Evolutionary conservation across 2,329 filamentous ascomycete species (phyloP).

Genomic region (Monosporascus sp.): DNA sequence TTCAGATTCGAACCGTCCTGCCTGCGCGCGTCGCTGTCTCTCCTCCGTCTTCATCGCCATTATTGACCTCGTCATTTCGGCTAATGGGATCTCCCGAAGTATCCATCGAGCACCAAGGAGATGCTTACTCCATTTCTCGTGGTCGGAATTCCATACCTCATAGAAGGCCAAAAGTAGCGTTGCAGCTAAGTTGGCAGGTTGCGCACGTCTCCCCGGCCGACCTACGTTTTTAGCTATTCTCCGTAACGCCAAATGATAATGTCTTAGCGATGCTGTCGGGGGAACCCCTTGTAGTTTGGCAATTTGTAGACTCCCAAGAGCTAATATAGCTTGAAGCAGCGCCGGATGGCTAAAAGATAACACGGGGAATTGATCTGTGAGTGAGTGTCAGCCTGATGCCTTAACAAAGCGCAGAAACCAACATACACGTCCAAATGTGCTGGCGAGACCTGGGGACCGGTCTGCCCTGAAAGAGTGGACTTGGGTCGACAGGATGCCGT

Average conservation of each 20-base stretch:
- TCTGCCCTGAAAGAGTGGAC: constrained; percentile 57
- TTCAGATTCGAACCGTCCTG: neutral
- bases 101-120: constrained; percentile 78
- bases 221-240: constrained; percentile 72
- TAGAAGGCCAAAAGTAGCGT: constrained; percentile 85
- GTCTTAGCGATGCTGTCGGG: constrained; percentile 76
- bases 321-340: constrained; percentile 84
- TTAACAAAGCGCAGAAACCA: neutral
- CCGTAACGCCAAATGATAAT: constrained; percentile 83
- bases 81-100: constrained; percentile 75
- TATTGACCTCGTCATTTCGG: constrained; percentile 65
- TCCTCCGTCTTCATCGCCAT: constrained; percentile 52
- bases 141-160: constrained; percentile 90
- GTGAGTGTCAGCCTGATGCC: constrained; percentile 16
- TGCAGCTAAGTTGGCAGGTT: constrained; percentile 80
- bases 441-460: constrained; percentile 59
- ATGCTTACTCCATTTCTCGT: constrained; percentile 93
- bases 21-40: constrained; percentile 15
- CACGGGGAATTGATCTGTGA: constrained; percentile 69
- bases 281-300: constrained; percentile 72
- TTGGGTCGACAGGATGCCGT: constrained; percentile 69
- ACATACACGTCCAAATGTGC: constrained; percentile 52
- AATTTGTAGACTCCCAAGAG: constrained; percentile 81
- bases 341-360: constrained; percentile 81
- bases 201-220: constrained; percentile 61